Evolutionary conservation across 2,329 filamentous ascomycete species (phyloP).

Genomic region (Fusarium temperatum): DNA sequence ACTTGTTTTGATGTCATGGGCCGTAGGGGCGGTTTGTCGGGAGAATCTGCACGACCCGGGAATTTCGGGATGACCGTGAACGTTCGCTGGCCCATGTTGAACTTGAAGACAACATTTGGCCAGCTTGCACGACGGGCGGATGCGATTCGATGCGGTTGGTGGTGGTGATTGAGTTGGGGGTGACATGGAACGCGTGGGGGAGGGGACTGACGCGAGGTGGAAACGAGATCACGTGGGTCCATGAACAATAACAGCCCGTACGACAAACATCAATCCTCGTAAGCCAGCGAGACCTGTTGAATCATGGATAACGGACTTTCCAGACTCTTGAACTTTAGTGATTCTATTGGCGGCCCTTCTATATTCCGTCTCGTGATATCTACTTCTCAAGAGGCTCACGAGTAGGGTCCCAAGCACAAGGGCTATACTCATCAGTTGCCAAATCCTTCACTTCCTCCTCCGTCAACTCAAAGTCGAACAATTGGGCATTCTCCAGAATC

Average conservation of each 20-base stretch:
- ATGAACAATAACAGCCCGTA: constrained; percentile 7
- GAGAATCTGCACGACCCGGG: constrained; percentile 33
- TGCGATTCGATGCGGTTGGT: neutral
- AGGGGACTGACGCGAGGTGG: constrained; percentile 32
- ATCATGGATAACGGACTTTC: neutral
- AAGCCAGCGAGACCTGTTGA: neutral
- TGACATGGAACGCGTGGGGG: constrained; percentile 22
- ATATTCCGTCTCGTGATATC: neutral
- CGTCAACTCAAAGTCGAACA: constrained; percentile 65
- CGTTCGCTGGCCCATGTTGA: constrained; percentile 53
- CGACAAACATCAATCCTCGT: neutral
- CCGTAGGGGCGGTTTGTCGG: constrained; percentile 32
- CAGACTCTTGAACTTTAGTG: neutral
- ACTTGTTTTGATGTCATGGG: constrained; percentile 56
- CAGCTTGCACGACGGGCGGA: neutral
- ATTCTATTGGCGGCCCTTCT: neutral
- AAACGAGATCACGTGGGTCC: constrained; percentile 41
- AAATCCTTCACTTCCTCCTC: constrained; percentile 61
- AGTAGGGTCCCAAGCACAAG: constrained; percentile 66
- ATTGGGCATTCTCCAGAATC: constrained; percentile 69
- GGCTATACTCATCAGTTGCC: constrained; percentile 61
- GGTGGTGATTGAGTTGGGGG: neutral
- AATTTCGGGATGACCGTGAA: constrained; percentile 55
- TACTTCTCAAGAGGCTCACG: constrained; percentile 56
- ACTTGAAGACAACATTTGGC: constrained; percentile 32